Evolutionary conservation across 2,329 filamentous ascomycete genomes (phyloP).

Genomic region (Pseudogymnoascus sp.): DNA sequence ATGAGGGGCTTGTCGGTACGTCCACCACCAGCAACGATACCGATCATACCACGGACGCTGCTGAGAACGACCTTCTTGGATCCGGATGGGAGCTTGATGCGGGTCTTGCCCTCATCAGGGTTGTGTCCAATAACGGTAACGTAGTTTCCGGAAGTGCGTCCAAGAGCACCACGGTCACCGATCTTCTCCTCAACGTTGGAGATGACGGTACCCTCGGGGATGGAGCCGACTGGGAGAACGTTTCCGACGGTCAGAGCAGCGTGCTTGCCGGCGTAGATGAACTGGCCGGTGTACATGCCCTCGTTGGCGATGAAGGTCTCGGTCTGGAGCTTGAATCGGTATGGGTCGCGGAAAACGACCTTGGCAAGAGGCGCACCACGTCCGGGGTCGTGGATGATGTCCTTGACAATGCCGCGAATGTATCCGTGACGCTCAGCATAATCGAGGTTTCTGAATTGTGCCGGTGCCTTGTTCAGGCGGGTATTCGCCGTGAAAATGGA

Average conservation of each 20-base stretch:
- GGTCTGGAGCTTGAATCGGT: constrained; percentile 94
- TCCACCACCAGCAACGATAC: constrained; percentile 98
- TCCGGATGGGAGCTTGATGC: constrained; percentile 97
- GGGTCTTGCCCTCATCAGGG: constrained; percentile 98
- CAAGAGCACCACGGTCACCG: constrained; percentile 92
- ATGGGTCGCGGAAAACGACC: constrained; percentile 95
- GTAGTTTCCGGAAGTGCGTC: constrained; percentile 98
- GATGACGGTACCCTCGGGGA: constrained; percentile 98
- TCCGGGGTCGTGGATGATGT: constrained; percentile 96
- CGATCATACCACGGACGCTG: constrained; percentile 93
- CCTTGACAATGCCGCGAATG: constrained; percentile 93
- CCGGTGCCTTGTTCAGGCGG: constrained; percentile 88
- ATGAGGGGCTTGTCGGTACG: constrained; percentile 99
- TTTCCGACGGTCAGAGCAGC: constrained; percentile 95
- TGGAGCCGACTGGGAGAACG: constrained; percentile 85
- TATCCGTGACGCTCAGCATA: constrained; percentile 97
- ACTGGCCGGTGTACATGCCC: constrained; percentile 99
- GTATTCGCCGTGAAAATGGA: constrained; percentile 74
- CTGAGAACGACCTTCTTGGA: constrained; percentile 98
- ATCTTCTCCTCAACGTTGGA: constrained; percentile 99
- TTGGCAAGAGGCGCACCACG: constrained; percentile 96
- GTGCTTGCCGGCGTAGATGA: constrained; percentile 99
- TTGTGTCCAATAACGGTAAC: constrained; percentile 97
- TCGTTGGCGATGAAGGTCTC: constrained; percentile 99
- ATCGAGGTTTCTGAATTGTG: constrained; percentile 95